Evolutionary conservation across 208 protist genomes (phyloP).

Genomic region (Angomonas ambiguus): DNA sequence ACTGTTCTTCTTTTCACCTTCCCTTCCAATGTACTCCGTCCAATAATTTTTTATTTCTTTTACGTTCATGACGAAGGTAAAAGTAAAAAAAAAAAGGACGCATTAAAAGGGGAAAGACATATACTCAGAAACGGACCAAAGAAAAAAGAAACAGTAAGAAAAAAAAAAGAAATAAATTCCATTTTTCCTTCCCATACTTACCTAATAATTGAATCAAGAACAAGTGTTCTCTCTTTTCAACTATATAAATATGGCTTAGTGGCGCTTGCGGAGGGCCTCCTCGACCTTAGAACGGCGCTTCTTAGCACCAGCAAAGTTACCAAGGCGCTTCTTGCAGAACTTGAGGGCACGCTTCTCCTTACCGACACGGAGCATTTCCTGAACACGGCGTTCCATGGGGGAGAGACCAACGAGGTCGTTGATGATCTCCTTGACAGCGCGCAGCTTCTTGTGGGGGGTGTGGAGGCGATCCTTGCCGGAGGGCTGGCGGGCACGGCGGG

Average conservation of each 20-base stretch:
- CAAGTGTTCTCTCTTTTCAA: neutral
- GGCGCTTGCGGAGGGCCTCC: constrained; percentile 90
- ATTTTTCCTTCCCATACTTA: constrained; percentile 6
- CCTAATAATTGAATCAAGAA: neutral
- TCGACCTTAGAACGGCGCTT: constrained; percentile 92
- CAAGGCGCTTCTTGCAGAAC: constrained; percentile 93
- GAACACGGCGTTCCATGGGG: constrained; percentile 91
- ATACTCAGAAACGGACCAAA: constrained; percentile 10
- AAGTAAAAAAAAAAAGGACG: neutral
- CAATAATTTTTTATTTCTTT: no score
- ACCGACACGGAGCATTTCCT: constrained; percentile 92
- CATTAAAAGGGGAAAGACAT: constrained; percentile 7
- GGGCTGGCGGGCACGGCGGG: constrained; percentile 73
- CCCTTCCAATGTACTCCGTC: neutral
- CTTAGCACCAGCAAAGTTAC: constrained; percentile 85
- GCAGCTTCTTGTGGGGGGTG: constrained; percentile 86
- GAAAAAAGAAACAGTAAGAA: constrained; percentile 13
- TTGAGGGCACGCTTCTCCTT: constrained; percentile 95
- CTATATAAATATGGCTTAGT: constrained; percentile 22
- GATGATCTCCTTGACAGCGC: constrained; percentile 89
- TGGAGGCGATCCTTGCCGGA: constrained; percentile 79
- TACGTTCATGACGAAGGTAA: neutral
- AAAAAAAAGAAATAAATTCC: constrained; percentile 9
- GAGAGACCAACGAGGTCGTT: constrained; percentile 87
- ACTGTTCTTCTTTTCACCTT: neutral